Base-by-base conservation (phyloP, 805 yeast species). In the Candida maris region DNA sequence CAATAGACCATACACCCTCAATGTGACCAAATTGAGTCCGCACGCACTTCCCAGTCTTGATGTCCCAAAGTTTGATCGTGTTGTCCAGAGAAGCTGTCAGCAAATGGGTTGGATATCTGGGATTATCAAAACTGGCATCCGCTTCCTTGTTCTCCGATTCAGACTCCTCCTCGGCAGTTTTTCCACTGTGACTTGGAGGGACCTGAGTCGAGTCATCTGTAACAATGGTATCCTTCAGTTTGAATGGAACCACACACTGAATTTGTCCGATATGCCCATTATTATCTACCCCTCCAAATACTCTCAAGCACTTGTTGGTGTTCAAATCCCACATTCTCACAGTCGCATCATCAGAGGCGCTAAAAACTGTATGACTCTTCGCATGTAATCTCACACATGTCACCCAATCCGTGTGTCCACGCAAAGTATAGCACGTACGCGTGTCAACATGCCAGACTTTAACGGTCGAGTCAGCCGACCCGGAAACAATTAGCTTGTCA, bases 1-100 rank as follows among this genome's bases (percentile, higher is more conserved):
- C 87, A 38, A 93, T 83, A 28, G 91, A 87, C 97, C 97, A 91
- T 14, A 93, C 96, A 16, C 98, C 98, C 62, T 93, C 97, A 37
- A 91, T 87, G 57, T 93, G 98, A 3, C 98, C 98, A 65, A 91
- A 93, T 60, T 93, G 91, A 0, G 98, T 93, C 39, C 96, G 71
- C 8, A 88, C 76, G 55, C 97, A 91, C 58, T 79, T 77, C 3
- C 97, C 96, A 1, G 93, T 77, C 44, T 69, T 70, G 20, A 88
- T 82, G 49, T 87, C 94, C 97, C 97, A 89, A 32, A 91, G 61
- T 57, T 89, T 87, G 59, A 89, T 87, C 5, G 97, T 89, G 61
- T 88, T 88, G 60, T 89, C 97, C 41, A 91, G 66, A 1, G 96
- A 86, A 12, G 94, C 87, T 0, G 96, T 82, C 18, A 89, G 62